Evolutionary conservation across 2,329 filamentous ascomycete genomes (phyloP), one percentile per base, ranked within the genome.

Genomic region (Xylariales sp.): DNA sequence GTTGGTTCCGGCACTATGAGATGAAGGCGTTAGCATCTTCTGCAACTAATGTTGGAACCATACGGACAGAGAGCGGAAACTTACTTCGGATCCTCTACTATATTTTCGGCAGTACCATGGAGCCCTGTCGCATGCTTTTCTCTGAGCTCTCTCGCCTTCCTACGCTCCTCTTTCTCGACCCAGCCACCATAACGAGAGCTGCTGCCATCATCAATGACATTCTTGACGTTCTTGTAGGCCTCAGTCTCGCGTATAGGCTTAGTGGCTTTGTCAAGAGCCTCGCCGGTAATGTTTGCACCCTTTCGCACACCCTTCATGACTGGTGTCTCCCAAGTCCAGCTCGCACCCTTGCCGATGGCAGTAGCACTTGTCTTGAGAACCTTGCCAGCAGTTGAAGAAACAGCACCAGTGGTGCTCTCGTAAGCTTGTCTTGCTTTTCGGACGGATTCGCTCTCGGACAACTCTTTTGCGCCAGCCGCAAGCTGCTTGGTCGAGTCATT

Each of bases 401-500:
- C 87, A 33, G 85, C 87, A 37, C 86, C 88, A 3, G 89, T 88
- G 6, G 90, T 90, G 50, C 86, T 83, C 55, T 88, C 82, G 60
- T 95, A 96, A 6, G 88, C 91, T 49, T 88, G 82, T 48, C 86
- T 81, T 20, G 91, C 93, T 52, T 81, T 81, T 56, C 88, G 84
- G 13, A 98, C 87, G 14, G 84, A 86, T 57, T 96, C 90, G 56
- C 89, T 96, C 66, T 97, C 91, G 21, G 83, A 83, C 57, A 98
- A 93, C 54, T 96, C 83, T 57, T 95, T 85, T 14, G 91, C 88
- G 5, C 85, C 87, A 33, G 87, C 88, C 14, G 88, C 86, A 29
- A 98, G 77, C 49, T 93, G 88, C 69, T 98, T 97, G 29, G 91
- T 98, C 29, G 88, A 95, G 59, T 98, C 93, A 57, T 98, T 95